Percentiles rank a stretch among this genome's conserved stretches.
These are phyloP conservation scores for Eutrema japonicum DNA, from an alignment of 345 rosid genomes.

Conservation along the genomic window DNA sequence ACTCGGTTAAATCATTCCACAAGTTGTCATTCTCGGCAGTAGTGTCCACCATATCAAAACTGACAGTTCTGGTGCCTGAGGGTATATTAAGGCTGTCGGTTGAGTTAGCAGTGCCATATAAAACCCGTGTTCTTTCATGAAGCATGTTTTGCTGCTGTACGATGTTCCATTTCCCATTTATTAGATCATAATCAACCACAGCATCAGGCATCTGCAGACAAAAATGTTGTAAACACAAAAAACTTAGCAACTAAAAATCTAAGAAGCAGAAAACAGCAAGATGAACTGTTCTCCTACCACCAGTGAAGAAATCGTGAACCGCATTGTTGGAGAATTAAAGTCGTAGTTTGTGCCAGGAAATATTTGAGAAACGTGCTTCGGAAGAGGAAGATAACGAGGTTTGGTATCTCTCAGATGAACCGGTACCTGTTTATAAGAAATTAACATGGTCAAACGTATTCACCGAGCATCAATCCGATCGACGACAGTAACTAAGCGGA, in stretches of 20 bases:
- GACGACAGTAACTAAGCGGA: constrained; percentile 3
- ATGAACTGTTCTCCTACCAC: constrained; percentile 61
- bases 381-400: constrained; percentile 83
- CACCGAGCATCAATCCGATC: constrained; percentile 15
- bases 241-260: neutral
- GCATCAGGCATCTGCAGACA: constrained; percentile 88
- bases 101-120: constrained; percentile 75
- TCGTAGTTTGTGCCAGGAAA: constrained; percentile 89
- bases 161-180: constrained; percentile 84
- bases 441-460: constrained; percentile 13
- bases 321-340: constrained; percentile 72
- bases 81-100: constrained; percentile 47
- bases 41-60: constrained; percentile 47
- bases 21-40: constrained; percentile 60
- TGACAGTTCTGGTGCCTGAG: constrained; percentile 42
- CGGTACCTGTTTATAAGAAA: constrained; percentile 51
- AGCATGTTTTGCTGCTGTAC: constrained; percentile 96
- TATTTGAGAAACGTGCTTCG: constrained; percentile 72
- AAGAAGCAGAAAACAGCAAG: constrained; percentile 3
- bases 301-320: constrained; percentile 86
- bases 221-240: neutral
- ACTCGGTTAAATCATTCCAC: constrained; percentile 95
- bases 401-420: constrained; percentile 63
- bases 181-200: constrained; percentile 85
- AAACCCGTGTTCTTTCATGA: constrained; percentile 82